These are phyloP conservation scores for Monsonia emarginata DNA, from an alignment of 441 rosid genomes.

Conservation along the genomic window DNA sequence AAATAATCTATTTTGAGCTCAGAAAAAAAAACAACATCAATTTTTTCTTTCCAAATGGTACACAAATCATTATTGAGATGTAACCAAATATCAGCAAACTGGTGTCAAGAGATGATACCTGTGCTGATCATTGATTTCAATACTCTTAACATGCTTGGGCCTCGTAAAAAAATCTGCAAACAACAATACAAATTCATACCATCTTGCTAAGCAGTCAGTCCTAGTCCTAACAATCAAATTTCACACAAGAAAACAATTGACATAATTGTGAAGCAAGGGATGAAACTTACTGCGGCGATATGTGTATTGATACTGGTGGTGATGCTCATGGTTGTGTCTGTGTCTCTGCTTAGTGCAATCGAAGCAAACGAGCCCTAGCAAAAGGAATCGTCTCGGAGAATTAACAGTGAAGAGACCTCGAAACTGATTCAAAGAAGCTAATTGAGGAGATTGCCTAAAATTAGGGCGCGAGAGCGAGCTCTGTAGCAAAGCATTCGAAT, in stretches of 20 bases:
- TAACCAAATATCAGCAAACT: not conserved
- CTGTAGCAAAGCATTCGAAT: not conserved
- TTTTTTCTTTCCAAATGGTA: not conserved
- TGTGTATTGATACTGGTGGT: constrained; percentile 16
- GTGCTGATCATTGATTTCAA: constrained; percentile 69
- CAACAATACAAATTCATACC: not conserved
- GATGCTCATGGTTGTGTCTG: constrained; percentile 10
- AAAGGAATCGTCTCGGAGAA: constrained; percentile 20
- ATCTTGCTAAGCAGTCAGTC: constrained; percentile 1
- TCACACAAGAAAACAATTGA: not conserved
- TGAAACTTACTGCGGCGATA: constrained; percentile 42
- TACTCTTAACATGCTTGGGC: constrained; percentile 63
- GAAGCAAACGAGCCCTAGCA: constrained; percentile 33
- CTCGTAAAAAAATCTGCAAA: constrained; percentile 63
- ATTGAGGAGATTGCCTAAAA: constrained; percentile 7
- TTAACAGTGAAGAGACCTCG: constrained; percentile 23
- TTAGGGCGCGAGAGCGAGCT: not conserved
- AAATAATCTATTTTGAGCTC: not conserved
- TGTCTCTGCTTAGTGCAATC: constrained; percentile 15
- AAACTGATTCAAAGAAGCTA: constrained; percentile 19
- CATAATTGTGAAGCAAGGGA: not conserved
- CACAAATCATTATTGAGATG: not conserved
- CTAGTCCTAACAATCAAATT: not conserved
- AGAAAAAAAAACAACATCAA: not conserved
- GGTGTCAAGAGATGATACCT: constrained; percentile 32